Base-by-base conservation (phyloP, 2,329 filamentous ascomycete genomes). In the Sarocladiaceae sp. region DNA sequence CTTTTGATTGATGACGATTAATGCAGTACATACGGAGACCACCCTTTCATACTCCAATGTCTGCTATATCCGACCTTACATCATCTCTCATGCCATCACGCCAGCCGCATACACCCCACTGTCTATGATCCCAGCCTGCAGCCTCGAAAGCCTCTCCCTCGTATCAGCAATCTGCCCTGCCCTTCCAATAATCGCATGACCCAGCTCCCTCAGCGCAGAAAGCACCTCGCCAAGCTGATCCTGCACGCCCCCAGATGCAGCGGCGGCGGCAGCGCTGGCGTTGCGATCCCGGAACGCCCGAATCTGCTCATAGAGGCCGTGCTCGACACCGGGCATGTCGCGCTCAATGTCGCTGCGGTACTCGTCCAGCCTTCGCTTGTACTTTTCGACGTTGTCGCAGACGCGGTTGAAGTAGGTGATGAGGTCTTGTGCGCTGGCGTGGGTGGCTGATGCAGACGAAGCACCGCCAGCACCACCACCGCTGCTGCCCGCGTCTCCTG, bases 251-350 rank as follows among this genome's bases (percentile, higher is more conserved):
- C 48, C 51, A 4, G 29, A 50, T 55, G 41, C 54, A 27, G 19
- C 33, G 19, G 44, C 44, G 27, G 19, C 39, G 44, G 24, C 47
- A 19, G 23, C 47, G 43, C 6, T 39, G 10, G 33, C 48, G 18
- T 43, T 61, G 39, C 58, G 58, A 44, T 67, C 63, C 6, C 63
- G 57, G 13, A 67, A 50, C 11, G 56, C 52, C 19, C 63, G 55
- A 40, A 69, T 66, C 48, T 67, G 64, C 48, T 69, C 68, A 47
- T 70, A 70, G 13, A 70, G 57, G 0, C 68, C 68, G 43, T 69
- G 67, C 54, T 70, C 68, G 2, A 70, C 68, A 21, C 67, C 66
- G 3, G 68, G 68, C 68, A 70, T 69, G 52, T 70, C 68, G 27
- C 67, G 64, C 52, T 70, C 67, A 33, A 70, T 70, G 51, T 69